A percentile compares a stretch with the other conserved stretches of the same genome.
phyloP scores from a whole-genome alignment of 306 rosid species.

The Castanea crenata region DNA sequence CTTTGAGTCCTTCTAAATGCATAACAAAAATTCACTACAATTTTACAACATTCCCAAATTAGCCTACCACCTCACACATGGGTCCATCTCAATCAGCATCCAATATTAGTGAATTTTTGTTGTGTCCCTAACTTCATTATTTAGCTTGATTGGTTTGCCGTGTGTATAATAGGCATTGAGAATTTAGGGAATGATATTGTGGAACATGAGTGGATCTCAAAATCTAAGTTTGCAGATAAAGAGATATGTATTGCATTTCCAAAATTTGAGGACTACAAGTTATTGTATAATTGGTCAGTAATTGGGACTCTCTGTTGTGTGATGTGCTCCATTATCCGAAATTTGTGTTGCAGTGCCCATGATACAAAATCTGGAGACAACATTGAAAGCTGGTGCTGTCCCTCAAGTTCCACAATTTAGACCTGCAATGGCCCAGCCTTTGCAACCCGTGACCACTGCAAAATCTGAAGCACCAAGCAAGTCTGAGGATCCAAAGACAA shows the following conservation, averaged over 20 bases:
- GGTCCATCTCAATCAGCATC: no score
- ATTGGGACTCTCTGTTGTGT: neutral
- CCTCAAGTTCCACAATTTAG: slow-evolving; percentile 83
- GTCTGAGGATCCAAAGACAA: slow-evolving; percentile 25
- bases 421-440: slow-evolving; percentile 33
- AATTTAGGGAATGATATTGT: neutral
- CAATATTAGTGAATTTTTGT: no score
- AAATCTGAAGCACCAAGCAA: slow-evolving; percentile 5
- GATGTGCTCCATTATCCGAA: neutral
- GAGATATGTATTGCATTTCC: neutral
- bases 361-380: slow-evolving; percentile 85
- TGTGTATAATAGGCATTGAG: no score
- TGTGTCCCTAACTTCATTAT: no score
- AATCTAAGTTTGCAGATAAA: neutral
- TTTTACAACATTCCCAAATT: no score
- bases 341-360: slow-evolving; percentile 73
- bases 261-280: neutral
- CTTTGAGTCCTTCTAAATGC: no score
- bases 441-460: neutral
- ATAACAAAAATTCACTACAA: no score
- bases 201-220: neutral
- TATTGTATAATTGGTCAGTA: neutral
- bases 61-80: no score
- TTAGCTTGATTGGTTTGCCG: no score
- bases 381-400: slow-evolving; percentile 71